Base-by-base conservation (phyloP, 129 eudicot genomes). In the Chrysanthemum seticuspe region DNA sequence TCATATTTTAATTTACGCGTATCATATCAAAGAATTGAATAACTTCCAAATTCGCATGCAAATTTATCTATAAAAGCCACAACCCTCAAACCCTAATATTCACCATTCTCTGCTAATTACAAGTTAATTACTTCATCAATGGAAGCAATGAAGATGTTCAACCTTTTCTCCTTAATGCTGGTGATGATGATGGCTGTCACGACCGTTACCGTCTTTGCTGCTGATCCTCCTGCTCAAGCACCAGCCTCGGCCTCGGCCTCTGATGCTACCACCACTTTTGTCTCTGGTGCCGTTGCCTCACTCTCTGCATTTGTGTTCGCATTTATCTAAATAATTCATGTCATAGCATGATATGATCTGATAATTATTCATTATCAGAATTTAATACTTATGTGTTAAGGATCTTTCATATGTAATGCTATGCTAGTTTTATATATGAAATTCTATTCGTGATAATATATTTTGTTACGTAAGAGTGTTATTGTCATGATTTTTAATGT, bases 141-240 rank as follows among this genome's bases (percentile, higher is more conserved):
- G 81, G 76, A 11, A 49, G 13, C 71, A 64, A 71, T 71, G 77
- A 78, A 78, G 73, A 71, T 55, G 68, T 40, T 40, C 47, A 40
- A 40, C 47, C 47, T 71, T 62, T 44, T 78, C 62, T 53, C 67
- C 5, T 2, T 45, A 71, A 62, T 78, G 73, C 14, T 64, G 60
- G 58, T 71, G 67, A 45, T 64, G 67, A 16, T 16, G 67, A 9
- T 66, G 67, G 67, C 50, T 58, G 67, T 73, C 54, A 12, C 82
- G 10, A 40, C 47, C 10, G 2, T 40, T 10, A 65, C 66, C 77
- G 66, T 78, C 77, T 78, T 72, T 48, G 76, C 76, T 60, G 59
- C 52, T 40, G 82, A 78, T 23, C 67, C 77, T 12, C 82, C 82
- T 1, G 82, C 77, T 13, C 82, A 6, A 40, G 47, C 47, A 40